These are phyloP conservation scores for Lepiota subincarnata DNA, from an alignment of 768 basidiomycete genomes.

Conservation along the genomic window DNA sequence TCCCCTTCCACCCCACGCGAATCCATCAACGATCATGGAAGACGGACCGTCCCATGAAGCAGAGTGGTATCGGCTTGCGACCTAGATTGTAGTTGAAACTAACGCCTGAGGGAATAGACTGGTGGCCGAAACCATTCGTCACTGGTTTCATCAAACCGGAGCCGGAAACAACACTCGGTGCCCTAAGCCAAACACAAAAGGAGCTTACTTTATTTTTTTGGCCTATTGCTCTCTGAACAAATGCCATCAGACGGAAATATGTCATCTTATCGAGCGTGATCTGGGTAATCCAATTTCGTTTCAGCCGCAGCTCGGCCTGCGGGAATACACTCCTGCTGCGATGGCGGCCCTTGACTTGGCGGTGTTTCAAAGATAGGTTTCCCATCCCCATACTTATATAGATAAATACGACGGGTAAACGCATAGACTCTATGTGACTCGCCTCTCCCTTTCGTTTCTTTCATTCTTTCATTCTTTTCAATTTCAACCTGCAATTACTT, in stretches of 20 bases:
- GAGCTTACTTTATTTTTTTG: too few species aligned
- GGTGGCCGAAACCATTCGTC: neutral
- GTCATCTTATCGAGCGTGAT: conserved; percentile 5
- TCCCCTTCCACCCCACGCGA: too few species aligned
- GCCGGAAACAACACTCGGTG: conserved; percentile 1
- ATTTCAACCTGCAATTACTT: conserved; percentile 10
- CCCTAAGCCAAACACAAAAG: conserved; percentile 3
- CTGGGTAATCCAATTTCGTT: neutral
- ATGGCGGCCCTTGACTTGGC: neutral
- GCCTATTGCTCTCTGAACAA: too few species aligned
- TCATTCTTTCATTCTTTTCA: conserved; percentile 8
- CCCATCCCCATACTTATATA: neutral
- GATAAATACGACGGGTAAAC: neutral
- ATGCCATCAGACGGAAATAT: neutral
- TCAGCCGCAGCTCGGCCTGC: conserved; percentile 8
- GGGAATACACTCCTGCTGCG: neutral
- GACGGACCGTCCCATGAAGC: too few species aligned
- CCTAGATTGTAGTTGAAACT: too few species aligned
- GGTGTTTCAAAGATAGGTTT: conserved; percentile 2
- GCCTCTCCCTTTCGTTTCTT: conserved; percentile 14
- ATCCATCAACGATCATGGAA: too few species aligned
- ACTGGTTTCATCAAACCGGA: neutral
- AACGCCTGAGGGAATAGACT: neutral
- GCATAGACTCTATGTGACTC: neutral
- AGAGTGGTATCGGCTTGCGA: too few species aligned